These are phyloP conservation scores for Aspergillus pseudoglaucus DNA, from an alignment of 2,329 filamentous ascomycete genomes.

Conservation along the genomic window DNA sequence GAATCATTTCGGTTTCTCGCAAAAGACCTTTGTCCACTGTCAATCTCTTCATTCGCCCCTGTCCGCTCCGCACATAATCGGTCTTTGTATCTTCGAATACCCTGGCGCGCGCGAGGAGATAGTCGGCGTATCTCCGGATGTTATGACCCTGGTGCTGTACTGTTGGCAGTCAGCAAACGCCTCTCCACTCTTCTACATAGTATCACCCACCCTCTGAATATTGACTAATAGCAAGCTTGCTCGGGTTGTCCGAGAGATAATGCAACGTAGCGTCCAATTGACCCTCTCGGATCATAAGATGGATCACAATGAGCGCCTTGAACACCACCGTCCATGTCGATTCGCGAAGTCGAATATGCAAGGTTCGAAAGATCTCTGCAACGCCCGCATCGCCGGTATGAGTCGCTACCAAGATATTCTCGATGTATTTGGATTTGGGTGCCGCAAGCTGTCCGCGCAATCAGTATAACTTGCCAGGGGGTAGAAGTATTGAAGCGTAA, in stretches of 20 bases:
- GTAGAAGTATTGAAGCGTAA: conserved; percentile 1
- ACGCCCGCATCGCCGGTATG: conserved; percentile 92
- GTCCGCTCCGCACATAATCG: conserved; percentile 81
- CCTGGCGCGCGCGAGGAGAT: conserved; percentile 73
- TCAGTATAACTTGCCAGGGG: conserved; percentile 7
- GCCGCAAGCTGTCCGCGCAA: conserved; percentile 64
- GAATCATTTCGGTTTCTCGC: conserved; percentile 84
- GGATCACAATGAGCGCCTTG: conserved; percentile 91
- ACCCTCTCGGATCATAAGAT: conserved; percentile 96
- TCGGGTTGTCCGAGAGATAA: conserved; percentile 75
- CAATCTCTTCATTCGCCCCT: conserved; percentile 75
- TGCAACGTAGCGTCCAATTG: conserved; percentile 79
- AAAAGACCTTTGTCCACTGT: conserved; percentile 87
- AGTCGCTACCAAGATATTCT: conserved; percentile 92
- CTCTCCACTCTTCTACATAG: conserved; percentile 1
- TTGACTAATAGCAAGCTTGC: conserved; percentile 76
- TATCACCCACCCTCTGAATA: conserved; percentile 75
- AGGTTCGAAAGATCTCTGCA: conserved; percentile 86
- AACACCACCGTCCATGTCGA: conserved; percentile 99
- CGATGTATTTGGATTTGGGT: conserved; percentile 98
- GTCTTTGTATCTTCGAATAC: conserved; percentile 78
- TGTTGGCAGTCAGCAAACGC: conserved; percentile 41
- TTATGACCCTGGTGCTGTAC: conserved; percentile 93
- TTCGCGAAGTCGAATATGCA: conserved; percentile 83
- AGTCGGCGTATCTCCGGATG: conserved; percentile 84